Conservation (phyloP, 2,329 filamentous ascomycete species). For the Stachybotrys elegans region DNA sequence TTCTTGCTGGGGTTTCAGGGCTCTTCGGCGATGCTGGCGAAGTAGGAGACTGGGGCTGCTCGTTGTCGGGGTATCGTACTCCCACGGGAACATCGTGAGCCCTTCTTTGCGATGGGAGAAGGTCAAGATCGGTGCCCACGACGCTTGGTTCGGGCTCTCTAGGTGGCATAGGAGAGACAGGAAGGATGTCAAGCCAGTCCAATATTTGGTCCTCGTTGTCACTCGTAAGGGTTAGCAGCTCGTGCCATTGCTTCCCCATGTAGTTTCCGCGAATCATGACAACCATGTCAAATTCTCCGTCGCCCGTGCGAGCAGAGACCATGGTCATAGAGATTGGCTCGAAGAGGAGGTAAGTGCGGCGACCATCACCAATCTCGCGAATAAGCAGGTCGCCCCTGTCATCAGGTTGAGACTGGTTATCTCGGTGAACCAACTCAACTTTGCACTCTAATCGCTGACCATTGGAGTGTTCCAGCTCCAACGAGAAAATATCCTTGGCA, state of each 20-base stretch:
- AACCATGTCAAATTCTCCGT: conserved; percentile 65
- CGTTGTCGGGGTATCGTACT: conserved; percentile 19
- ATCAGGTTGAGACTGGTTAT: conserved; percentile 63
- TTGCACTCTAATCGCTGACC: conserved; percentile 87
- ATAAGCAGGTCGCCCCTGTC: conserved; percentile 82
- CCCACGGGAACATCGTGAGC: conserved; percentile 25
- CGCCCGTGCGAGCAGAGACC: conserved; percentile 76
- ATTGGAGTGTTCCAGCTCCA: conserved; percentile 81
- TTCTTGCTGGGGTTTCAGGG: conserved; percentile 26
- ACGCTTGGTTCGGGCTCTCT: conserved; percentile 28
- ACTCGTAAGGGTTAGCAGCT: conserved; percentile 72
- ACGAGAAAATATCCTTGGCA: conserved; percentile 83
- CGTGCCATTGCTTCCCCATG: conserved; percentile 69
- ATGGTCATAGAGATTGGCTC: conserved; percentile 72
- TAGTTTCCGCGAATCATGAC: conserved; percentile 77
- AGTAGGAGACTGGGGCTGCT: conserved; percentile 12
- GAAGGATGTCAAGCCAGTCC: conserved; percentile 85
- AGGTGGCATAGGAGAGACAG: conserved; percentile 45
- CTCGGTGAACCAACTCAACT: conserved; percentile 80
- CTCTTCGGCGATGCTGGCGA: conserved; percentile 19
- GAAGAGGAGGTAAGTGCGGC: conserved; percentile 78
- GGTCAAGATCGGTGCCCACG: conserved; percentile 20
- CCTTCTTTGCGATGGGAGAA: conserved; percentile 14
- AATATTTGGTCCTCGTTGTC: conserved; percentile 71
- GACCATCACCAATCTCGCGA: conserved; percentile 75